Conservation (phyloP, 768 basidiomycete species). For the Kwoniella mangroviensis region DNA sequence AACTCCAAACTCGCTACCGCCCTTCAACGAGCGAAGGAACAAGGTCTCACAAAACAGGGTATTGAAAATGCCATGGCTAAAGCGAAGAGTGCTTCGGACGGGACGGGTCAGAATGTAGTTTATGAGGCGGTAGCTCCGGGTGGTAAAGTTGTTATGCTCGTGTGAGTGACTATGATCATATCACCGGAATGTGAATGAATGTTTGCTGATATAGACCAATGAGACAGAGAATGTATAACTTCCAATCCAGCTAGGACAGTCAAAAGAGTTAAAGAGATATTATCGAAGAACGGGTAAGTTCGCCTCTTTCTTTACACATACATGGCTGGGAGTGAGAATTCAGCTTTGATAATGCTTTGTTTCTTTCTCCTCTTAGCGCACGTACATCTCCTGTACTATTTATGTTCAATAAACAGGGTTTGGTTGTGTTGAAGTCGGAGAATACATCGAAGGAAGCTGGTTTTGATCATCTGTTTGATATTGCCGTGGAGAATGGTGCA, state of each 20-base stretch:
- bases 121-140: conserved; percentile 54
- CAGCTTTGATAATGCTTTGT: neutral
- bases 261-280: conserved; percentile 44
- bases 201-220: neutral
- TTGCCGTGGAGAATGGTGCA: conserved; percentile 52
- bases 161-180: conserved; percentile 37
- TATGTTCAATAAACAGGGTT: conserved; percentile 53
- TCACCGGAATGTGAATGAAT: neutral
- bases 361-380: conserved; percentile 26
- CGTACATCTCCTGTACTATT: conserved; percentile 50
- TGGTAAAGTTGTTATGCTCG: conserved; percentile 51
- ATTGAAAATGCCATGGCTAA: conserved; percentile 49
- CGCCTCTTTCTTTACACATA: neutral
- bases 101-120: conserved; percentile 46
- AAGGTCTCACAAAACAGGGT: conserved; percentile 46
- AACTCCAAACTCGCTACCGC: conserved; percentile 49
- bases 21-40: conserved; percentile 47
- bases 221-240: conserved; percentile 49
- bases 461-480: conserved; percentile 54
- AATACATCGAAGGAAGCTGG: conserved; percentile 9
- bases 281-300: conserved; percentile 44
- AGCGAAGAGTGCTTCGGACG: conserved; percentile 39
- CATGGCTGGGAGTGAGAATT: too few relatives aligned
- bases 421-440: conserved; percentile 36
- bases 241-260: conserved; percentile 47